Evolutionary conservation across 805 yeast genomes (phyloP), one percentile per base, ranked within the genome.

Genomic region (Wickerhamomyces chambardii): DNA sequence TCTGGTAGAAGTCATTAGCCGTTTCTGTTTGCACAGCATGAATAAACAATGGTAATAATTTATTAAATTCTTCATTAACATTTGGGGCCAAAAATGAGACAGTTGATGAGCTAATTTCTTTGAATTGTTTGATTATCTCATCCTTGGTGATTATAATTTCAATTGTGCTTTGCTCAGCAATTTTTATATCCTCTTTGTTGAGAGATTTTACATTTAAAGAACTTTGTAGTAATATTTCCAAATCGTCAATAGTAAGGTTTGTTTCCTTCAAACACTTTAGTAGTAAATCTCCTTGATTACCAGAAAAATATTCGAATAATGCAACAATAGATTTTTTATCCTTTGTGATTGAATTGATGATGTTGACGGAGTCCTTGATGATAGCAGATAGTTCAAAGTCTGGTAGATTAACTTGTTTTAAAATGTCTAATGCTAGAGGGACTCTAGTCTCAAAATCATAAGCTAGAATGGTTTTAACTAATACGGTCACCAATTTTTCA

Each of bases 151-250:
- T 22, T 28, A 41, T 41, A 3, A 32, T 18, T 10, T 36, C 38
- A 4, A 36, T 34, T 12, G 44, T 49, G n/a, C 47, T 29, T 15
- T 43, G 33, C 5, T 45, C 50, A 16, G 47, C 46, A 19, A 40
- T 32, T 19, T 40, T 60, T 10, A 59, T 48, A 17, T 56, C 61
- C 14, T 51, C 46, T 15, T 50, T 49, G 8, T 37, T 46, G 5
- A 34, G 15, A 15, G 36, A 36, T 10, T 42, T 46, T 11, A 46
- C 48, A 8, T 37, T 39, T 3, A 46, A 41, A 1, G 89, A 77
- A 1, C 81, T 68, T 58, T 84, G 83, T 31, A 85, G 59, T 36
- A 70, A 66, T 66, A 86, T 71, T 60, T 80, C 89, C 21, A 79
- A 59, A 5, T 63, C 44, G 21, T 69, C 75, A 4, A 73, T 39